Percentiles rank a stretch among this genome's conserved stretches.
These are phyloP conservation scores for Amniculicola lignicola DNA, from an alignment of 495 filamentous ascomycete species.

Conservation along the genomic window DNA sequence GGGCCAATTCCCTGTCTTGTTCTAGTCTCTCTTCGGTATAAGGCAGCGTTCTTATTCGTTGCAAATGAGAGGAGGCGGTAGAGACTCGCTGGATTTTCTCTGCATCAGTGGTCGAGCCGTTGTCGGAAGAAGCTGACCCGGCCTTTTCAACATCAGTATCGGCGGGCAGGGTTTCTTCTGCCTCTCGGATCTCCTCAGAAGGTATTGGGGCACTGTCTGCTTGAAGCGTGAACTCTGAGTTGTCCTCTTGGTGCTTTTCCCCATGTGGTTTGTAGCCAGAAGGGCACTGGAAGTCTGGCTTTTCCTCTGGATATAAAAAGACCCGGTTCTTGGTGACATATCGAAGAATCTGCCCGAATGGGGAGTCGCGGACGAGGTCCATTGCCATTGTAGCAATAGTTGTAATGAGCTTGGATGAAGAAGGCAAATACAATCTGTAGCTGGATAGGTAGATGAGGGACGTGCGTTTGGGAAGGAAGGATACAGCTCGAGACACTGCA, in stretches of 20 bases:
- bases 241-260: neutral
- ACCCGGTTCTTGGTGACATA: constrained; percentile 16
- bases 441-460: no score
- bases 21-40: constrained; percentile 20
- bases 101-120: neutral
- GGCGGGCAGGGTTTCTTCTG: neutral
- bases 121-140: neutral
- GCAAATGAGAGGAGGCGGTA: constrained; percentile 2
- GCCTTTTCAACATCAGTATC: constrained; percentile 8
- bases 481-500: no score
- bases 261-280: neutral
- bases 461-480: no score
- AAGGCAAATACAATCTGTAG: no score
- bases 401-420: no score
- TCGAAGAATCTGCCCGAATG: constrained; percentile 28
- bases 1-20: constrained; percentile 4
- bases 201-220: neutral
- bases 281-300: constrained; percentile 23
- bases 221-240: neutral
- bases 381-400: no score
- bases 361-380: constrained; percentile 24
- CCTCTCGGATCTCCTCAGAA: neutral
- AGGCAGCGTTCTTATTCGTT: constrained; percentile 12
- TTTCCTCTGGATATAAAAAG: constrained; percentile 31
- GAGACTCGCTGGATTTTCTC: neutral